Base-by-base conservation (phyloP, 129 eudicot species). In the Tagetes erecta region DNA sequence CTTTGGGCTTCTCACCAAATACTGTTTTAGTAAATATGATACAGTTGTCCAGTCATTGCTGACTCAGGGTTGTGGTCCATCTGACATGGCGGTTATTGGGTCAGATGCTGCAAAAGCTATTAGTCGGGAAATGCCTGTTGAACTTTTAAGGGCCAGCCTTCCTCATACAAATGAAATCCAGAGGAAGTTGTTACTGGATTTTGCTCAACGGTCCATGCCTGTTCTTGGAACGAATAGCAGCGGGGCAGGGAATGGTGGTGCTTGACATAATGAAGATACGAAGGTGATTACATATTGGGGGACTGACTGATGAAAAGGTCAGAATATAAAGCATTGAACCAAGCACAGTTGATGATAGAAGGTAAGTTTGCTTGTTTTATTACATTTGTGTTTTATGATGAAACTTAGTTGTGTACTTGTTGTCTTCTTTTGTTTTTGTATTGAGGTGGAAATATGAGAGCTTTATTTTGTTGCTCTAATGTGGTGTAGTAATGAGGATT, bases 121-220 rank as follows among this genome's bases (percentile, higher is more conserved):
- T 12, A 86, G 80, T 68, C 56, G 83, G 64, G 98, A 94, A 57
- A 90, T 94, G 91, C 98, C 98, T 0, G 81, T 94, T 4, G 98
- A 90, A 66, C 89, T 94, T 42, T 78, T 94, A 55, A 91, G 98
- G n/a, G 89, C 98, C 45, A 86, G 98, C 72, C 89, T 94, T 46
- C 98, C 97, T 46, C 98, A 94, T 65, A 94, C 91, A 5, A 88
- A 79, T 67, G 98, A 94, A 56, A 85, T 76, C 67, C 98, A 94
- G 73, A 75, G 77, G 65, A 88, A 94, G 67, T 39, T 93, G 13
- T 78, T 94, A 6, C 38, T 85, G 74, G 97, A 94, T 27, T 87
- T 90, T 78, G 85, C 97, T 20, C 91, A 90, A 57, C 85, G 97
- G 6, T 83, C 98, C 8, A 86, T 84, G 88, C 96, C 97, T 65